Conservation (phyloP, 768 basidiomycete genomes). For the Pleurotus sapidus region DNA sequence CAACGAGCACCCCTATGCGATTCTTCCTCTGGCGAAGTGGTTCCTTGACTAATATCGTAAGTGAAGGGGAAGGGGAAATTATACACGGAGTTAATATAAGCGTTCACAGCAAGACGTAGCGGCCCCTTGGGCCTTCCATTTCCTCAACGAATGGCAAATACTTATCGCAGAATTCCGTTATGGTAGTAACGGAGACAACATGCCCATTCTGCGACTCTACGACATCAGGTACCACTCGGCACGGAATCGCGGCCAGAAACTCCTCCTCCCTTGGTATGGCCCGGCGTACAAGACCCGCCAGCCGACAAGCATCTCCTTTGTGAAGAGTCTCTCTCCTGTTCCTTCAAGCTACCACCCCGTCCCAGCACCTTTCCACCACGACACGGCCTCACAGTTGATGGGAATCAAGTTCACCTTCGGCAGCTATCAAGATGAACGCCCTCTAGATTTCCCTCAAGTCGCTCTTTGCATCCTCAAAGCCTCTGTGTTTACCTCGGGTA, state of each 20-base stretch:
- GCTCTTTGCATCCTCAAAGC: constrained; percentile 3
- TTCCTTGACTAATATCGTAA: constrained; percentile 1
- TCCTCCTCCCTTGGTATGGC: constrained; percentile 5
- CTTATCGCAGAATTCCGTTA: constrained; percentile 3
- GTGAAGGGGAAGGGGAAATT: neutral
- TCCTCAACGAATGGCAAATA: constrained; percentile 3
- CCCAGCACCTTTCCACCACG: neutral
- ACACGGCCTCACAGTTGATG: neutral
- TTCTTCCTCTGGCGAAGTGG: constrained; percentile 4
- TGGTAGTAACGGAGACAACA: neutral
- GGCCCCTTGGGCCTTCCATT: constrained; percentile 2
- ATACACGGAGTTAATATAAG: neutral
- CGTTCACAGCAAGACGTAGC: neutral
- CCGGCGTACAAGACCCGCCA: constrained; percentile 2
- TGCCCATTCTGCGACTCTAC: constrained; percentile 3
- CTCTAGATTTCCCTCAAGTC: neutral
- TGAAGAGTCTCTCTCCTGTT: neutral
- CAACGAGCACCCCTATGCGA: constrained; percentile 2
- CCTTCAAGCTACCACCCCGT: neutral
- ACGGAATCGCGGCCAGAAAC: neutral
- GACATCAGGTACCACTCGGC: neutral
- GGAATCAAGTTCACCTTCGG: constrained; percentile 4
- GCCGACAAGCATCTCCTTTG: constrained; percentile 1
- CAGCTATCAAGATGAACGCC: neutral
- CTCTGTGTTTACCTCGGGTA: constrained; percentile 2